Conservation (phyloP, 306 rosid genomes). For the Fagus crenata region DNA sequence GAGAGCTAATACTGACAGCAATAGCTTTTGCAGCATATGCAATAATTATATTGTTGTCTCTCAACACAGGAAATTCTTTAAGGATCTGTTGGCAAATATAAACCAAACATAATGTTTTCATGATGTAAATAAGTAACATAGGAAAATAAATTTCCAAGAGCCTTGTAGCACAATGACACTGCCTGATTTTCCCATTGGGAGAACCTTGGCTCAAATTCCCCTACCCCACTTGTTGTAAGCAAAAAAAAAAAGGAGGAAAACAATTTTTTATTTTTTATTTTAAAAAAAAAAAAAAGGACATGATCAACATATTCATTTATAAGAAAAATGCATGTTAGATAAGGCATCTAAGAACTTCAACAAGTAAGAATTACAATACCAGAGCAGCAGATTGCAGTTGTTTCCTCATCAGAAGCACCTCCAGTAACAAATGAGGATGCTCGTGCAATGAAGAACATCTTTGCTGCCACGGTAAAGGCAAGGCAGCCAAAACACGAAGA, state of each 20-base stretch:
- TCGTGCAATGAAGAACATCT: slow-evolving; percentile 96
- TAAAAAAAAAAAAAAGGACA: not conserved
- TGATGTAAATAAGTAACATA: slow-evolving; percentile 19
- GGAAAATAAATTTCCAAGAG: slow-evolving; percentile 16
- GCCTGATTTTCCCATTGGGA: not conserved
- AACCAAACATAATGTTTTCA: slow-evolving; percentile 17
- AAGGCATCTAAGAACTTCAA: slow-evolving; percentile 22
- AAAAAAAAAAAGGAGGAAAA: too few relatives aligned
- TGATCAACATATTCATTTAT: slow-evolving; percentile 1
- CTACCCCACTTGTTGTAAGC: too few relatives aligned
- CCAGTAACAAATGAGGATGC: slow-evolving; percentile 88
- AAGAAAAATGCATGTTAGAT: slow-evolving; percentile 16
- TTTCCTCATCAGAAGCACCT: slow-evolving; percentile 94
- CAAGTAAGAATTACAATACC: slow-evolving; percentile 51
- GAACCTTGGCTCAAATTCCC: slow-evolving; percentile 7
- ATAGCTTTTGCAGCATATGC: slow-evolving; percentile 84
- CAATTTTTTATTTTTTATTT: not conserved
- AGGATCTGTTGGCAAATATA: slow-evolving; percentile 59
- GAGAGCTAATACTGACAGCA: slow-evolving; percentile 72
- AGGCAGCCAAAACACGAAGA: slow-evolving; percentile 88
- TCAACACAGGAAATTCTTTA: slow-evolving; percentile 83
- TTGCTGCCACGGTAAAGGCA: slow-evolving; percentile 99
- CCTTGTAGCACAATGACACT: too few relatives aligned
- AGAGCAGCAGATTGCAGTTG: slow-evolving; percentile 87
- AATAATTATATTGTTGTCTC: slow-evolving; percentile 73